Evolutionary conservation across 2,329 filamentous ascomycete species (phyloP).

Genomic region (Geoglossum cookeanum): DNA sequence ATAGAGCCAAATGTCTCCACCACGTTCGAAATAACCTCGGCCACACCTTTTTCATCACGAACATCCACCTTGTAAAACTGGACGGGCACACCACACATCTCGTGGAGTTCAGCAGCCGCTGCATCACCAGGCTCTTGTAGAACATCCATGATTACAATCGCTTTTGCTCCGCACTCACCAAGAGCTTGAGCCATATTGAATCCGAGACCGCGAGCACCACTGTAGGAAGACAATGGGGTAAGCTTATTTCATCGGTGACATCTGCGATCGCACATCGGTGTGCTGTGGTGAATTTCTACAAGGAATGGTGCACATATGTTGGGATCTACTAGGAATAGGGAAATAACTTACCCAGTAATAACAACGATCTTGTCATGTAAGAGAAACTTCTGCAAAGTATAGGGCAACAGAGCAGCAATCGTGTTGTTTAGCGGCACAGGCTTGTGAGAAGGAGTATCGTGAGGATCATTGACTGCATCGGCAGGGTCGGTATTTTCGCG

Average conservation of each 20-base stretch:
- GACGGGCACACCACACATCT: slow-evolving; percentile 53
- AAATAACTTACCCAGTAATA: slow-evolving; percentile 42
- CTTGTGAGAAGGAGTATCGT: background rate
- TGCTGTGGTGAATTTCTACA: background rate
- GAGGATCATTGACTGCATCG: background rate
- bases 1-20: slow-evolving; percentile 47
- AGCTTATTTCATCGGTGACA: background rate
- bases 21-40: slow-evolving; percentile 47
- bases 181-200: slow-evolving; percentile 65
- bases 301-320: slow-evolving; percentile 12
- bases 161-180: slow-evolving; percentile 55
- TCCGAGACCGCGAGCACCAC: slow-evolving; percentile 57
- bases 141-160: slow-evolving; percentile 56
- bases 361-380: slow-evolving; percentile 53
- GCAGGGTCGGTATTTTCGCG: background rate
- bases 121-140: slow-evolving; percentile 57
- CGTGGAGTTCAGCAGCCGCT: slow-evolving; percentile 48
- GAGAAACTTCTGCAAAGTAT: slow-evolving; percentile 49
- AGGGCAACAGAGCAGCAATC: slow-evolving; percentile 37
- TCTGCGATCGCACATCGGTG: background rate
- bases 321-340: background rate
- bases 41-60: slow-evolving; percentile 49
- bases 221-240: slow-evolving; percentile 15
- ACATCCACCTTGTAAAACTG: slow-evolving; percentile 67
- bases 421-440: slow-evolving; percentile 27